These are phyloP conservation scores for Populus pruinosa DNA, from an alignment of 345 rosid genomes.

Conservation along the genomic window DNA sequence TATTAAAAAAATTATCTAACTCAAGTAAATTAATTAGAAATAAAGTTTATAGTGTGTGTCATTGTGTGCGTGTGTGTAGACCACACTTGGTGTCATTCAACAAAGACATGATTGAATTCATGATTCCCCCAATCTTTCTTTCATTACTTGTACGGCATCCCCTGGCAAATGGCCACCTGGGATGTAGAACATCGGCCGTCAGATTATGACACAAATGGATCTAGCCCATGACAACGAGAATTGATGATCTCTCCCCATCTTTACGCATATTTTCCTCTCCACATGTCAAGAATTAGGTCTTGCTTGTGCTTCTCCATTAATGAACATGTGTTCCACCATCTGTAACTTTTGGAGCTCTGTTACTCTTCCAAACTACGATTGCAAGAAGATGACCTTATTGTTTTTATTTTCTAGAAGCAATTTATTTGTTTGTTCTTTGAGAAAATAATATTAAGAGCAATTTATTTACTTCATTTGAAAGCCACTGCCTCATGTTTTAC, in stretches of 20 bases:
- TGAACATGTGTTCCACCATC: not conserved
- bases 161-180: conserved; percentile 10
- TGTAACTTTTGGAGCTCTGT: not conserved
- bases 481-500: too few species aligned
- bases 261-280: not conserved
- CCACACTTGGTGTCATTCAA: conserved; percentile 13
- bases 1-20: too few species aligned
- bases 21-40: too few species aligned
- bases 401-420: not conserved
- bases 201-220: not conserved
- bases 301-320: not conserved
- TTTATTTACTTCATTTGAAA: too few species aligned
- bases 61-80: too few species aligned
- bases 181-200: not conserved
- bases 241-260: not conserved
- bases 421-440: not conserved
- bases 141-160: conserved; percentile 9
- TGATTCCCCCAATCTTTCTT: conserved; percentile 9
- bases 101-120: conserved; percentile 9
- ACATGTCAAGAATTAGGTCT: not conserved
- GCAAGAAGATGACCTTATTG: not conserved
- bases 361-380: not conserved
- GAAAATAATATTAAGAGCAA: too few species aligned
- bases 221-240: not conserved
- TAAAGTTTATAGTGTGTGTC: too few species aligned